phyloP scores from a whole-genome alignment of 257 asterid genomes.

The Ilex aquifolium region DNA sequence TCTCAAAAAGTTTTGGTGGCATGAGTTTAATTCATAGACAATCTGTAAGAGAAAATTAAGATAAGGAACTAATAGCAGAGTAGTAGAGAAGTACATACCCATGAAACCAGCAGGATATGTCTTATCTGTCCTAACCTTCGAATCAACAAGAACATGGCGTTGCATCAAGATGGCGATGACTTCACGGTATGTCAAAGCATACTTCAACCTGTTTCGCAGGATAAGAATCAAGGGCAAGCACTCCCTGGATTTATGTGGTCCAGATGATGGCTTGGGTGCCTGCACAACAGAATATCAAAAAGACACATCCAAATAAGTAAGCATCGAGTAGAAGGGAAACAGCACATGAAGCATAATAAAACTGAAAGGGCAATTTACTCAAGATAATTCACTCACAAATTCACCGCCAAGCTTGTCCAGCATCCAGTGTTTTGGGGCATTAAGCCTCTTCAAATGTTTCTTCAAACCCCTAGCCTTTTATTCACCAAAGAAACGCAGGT shows the following conservation, averaged over 20 bases:
- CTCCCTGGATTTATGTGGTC: constrained; percentile 81
- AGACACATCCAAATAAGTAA: no score
- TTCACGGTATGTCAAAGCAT: constrained; percentile 65
- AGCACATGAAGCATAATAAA: constrained; percentile 25
- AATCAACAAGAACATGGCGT: constrained; percentile 67
- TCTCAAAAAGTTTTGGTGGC: no score
- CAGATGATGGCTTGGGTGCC: constrained; percentile 84
- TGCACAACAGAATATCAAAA: constrained; percentile 5
- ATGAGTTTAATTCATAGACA: no score
- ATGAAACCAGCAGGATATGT: constrained; percentile 73
- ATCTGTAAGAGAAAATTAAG: neutral
- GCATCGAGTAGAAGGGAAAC: no score
- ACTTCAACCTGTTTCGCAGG: constrained; percentile 59
- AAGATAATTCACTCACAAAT: constrained; percentile 35
- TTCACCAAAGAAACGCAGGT: no score
- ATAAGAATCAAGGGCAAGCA: constrained; percentile 68
- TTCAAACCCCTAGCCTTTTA: constrained; percentile 67
- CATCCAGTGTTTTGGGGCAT: constrained; percentile 77
- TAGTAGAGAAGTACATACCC: constrained; percentile 32
- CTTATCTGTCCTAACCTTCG: constrained; percentile 75
- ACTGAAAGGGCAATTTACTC: constrained; percentile 26
- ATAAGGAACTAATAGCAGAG: neutral
- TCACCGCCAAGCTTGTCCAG: constrained; percentile 74
- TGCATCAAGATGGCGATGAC: constrained; percentile 64
- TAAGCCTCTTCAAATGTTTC: constrained; percentile 81